A percentile compares a stretch with the other conserved stretches of the same genome.
Conservation (phyloP, 257 asterid species). For the Fraxinus cuspidata region DNA sequence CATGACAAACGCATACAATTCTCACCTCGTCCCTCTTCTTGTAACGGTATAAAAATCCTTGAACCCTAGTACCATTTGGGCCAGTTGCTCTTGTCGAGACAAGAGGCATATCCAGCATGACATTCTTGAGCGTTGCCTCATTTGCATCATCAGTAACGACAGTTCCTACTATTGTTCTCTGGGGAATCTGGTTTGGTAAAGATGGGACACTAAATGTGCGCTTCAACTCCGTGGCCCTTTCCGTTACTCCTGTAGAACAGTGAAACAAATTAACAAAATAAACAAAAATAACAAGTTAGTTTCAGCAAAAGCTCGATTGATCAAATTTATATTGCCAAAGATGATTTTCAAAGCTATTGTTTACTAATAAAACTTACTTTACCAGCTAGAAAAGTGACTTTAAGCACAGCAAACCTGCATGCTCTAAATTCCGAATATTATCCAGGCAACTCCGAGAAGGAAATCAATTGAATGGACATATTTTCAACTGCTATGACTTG, state of each 20-base stretch:
- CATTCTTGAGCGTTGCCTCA: slow-evolving; percentile 26
- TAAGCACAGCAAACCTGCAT: not conserved
- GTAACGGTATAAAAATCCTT: slow-evolving; percentile 71
- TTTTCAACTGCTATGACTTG: too few relatives aligned
- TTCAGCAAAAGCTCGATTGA: not conserved
- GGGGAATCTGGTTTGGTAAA: not conserved
- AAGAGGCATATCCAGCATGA: slow-evolving; percentile 63
- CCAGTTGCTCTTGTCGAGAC: slow-evolving; percentile 61
- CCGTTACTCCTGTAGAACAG: slow-evolving; percentile 29
- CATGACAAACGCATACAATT: slow-evolving; percentile 87
- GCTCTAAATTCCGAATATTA: not conserved
- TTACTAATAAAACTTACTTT: not conserved
- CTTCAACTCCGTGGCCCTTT: slow-evolving; percentile 1
- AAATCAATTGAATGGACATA: too few relatives aligned
- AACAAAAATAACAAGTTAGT: not conserved
- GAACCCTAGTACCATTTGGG: slow-evolving; percentile 51
- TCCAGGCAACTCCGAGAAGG: not conserved
- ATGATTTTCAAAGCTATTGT: not conserved
- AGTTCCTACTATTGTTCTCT: slow-evolving; percentile 18
- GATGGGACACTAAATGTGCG: slow-evolving; percentile 25
- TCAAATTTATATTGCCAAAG: not conserved
- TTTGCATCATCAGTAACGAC: slow-evolving; percentile 17
- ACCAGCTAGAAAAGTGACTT: not conserved
- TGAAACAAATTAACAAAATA: not conserved
- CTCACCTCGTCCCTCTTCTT: slow-evolving; percentile 72